phyloP scores from a whole-genome alignment of 768 basidiomycete species.

The Porpolomopsis calyptriformis region DNA sequence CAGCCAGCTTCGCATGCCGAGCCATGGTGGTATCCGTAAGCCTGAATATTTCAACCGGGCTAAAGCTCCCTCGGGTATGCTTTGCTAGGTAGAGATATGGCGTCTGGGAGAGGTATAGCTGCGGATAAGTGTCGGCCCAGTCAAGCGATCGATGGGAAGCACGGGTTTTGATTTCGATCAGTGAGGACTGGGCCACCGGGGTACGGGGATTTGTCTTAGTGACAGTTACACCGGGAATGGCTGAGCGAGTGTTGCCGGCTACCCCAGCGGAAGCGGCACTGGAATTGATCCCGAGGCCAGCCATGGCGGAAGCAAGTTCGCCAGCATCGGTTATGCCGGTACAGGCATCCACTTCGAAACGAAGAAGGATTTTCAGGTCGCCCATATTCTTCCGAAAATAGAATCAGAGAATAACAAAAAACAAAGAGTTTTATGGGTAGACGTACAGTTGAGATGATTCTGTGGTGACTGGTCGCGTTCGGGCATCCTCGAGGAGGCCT shows the following conservation, averaged over 20 bases:
- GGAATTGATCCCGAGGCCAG: constrained; percentile 21
- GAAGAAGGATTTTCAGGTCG: constrained; percentile 46
- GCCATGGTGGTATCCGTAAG: constrained; percentile 25
- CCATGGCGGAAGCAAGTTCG: constrained; percentile 26
- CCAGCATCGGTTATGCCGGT: constrained; percentile 22
- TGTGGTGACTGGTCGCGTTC: constrained; percentile 45
- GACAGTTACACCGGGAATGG: constrained; percentile 9
- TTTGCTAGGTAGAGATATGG: constrained; percentile 47
- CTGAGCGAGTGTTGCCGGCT: constrained; percentile 7
- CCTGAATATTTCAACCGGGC: constrained; percentile 36
- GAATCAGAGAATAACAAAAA: not conserved
- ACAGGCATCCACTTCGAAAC: constrained; percentile 47
- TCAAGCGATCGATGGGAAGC: constrained; percentile 28
- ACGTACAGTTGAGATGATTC: constrained; percentile 53
- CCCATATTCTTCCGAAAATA: constrained; percentile 36
- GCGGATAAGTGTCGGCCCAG: constrained; percentile 55
- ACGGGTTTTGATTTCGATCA: constrained; percentile 41
- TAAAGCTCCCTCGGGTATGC: constrained; percentile 47
- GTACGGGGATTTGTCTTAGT: constrained; percentile 10
- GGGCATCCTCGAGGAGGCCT: constrained; percentile 37
- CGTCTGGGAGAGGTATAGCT: constrained; percentile 62
- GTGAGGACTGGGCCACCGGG: constrained; percentile 30
- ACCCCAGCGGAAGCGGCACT: not conserved
- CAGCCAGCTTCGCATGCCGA: constrained; percentile 23
- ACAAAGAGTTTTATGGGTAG: not conserved